Base-by-base conservation (phyloP, 371 early-diverging fungal genomes). In the Rhizopus arrhizus region DNA sequence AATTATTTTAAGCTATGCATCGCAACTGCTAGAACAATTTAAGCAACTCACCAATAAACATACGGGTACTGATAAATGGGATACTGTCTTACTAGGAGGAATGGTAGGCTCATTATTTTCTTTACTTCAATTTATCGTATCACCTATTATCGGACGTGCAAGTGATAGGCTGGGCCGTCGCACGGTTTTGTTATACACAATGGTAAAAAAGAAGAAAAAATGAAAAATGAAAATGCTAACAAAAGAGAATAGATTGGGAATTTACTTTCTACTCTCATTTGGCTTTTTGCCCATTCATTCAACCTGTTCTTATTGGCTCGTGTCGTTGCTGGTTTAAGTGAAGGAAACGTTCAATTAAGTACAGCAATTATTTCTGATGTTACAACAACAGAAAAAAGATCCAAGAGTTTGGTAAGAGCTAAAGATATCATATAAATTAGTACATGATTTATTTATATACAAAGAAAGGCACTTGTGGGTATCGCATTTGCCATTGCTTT, bases 271-370 rank as follows among this genome's bases (percentile, higher is more conserved):
- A 92, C 93, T 56, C 64, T 85, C 3, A 65, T 97, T 15, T 97
- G 99, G 99, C 73, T 93, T 32, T 90, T 94, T 65, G 88, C 95
- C 4, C 73, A 79, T 38, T 82, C 89, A 10, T 98, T 98, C 65
- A 77, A 82, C 32, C 67, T 84, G 45, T 97, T 98, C 66, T 78
- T 97, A 32, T 58, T 90, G 5, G 89, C 96, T n/a, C 85, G 98
- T 6, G 66, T 96, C 33, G 84, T 98, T 32, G 97, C 93, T 11
- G 99, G 99, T 4, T 73, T 97, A 48, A 92, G 93, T 42, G 98
- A 98, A 70, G 98, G 97, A 47, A 98, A 98, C 65, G 95, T 97
- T 7, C 99, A 98, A 68, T 83, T 98, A 45, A 93, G 95, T 9
- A 91, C 91, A 48, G 95, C 97, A 2, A 93, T 96, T 70, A 95